Conservation (phyloP, 495 filamentous ascomycete genomes). For the Aspergillus indologenus region DNA sequence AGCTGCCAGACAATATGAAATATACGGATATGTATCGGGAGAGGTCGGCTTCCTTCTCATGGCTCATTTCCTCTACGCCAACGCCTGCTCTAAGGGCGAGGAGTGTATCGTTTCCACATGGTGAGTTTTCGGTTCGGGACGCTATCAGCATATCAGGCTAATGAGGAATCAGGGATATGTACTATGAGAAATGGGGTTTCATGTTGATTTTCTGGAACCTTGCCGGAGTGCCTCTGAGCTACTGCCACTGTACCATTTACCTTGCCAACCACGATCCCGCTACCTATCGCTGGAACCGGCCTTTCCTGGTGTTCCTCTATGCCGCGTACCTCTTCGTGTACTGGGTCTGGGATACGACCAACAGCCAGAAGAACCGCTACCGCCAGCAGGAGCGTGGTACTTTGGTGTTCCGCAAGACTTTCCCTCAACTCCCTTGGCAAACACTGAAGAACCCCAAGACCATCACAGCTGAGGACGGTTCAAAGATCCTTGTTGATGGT, state of each 20-base stretch:
- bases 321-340: constrained; percentile 79
- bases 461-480: constrained; percentile 75
- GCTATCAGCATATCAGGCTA: background rate
- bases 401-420: constrained; percentile 67
- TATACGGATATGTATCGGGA: constrained; percentile 85
- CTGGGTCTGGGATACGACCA: constrained; percentile 88
- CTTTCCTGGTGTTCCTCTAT: constrained; percentile 63
- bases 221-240: constrained; percentile 89
- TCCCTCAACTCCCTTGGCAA: constrained; percentile 94
- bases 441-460: constrained; percentile 79
- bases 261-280: constrained; percentile 82
- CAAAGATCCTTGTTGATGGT: constrained; percentile 81
- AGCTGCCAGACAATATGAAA: constrained; percentile 83
- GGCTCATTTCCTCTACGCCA: constrained; percentile 94
- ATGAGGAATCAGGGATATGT: constrained; percentile 74
- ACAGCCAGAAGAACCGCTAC: constrained; percentile 96
- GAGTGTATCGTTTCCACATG: constrained; percentile 92
- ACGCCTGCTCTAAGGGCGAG: constrained; percentile 95
- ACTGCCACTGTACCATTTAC: constrained; percentile 96
- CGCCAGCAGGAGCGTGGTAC: constrained; percentile 76
- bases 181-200: constrained; percentile 99
- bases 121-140: constrained; percentile 36
- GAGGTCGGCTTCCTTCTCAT: constrained; percentile 86
- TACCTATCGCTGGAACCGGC: constrained; percentile 75
- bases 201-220: constrained; percentile 99